These are phyloP conservation scores for Kluyveromyces marxianus DNA, from an alignment of 1,139 yeast genomes.

Conservation along the genomic window DNA sequence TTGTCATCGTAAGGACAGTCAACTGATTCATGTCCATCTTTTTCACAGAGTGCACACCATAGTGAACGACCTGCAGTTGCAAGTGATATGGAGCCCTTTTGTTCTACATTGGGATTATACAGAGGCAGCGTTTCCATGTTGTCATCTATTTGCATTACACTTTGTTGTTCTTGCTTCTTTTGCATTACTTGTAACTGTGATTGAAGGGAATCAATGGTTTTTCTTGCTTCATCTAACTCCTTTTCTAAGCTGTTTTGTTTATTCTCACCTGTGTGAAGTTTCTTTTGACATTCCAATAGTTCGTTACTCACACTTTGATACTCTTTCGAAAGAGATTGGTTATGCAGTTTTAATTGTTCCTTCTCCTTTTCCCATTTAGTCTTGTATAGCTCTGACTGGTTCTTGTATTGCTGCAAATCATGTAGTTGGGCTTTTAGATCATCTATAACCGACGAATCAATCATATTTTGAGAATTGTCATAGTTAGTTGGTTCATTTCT, in stretches of 20 bases:
- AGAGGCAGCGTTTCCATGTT: conserved; percentile 42
- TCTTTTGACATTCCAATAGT: conserved; percentile 11
- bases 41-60: conserved; percentile 93
- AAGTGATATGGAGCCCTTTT: conserved; percentile 35
- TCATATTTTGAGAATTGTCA: neutral
- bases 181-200: conserved; percentile 7
- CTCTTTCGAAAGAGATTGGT: conserved; percentile 24
- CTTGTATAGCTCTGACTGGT: conserved; percentile 13
- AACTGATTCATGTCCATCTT: conserved; percentile 77
- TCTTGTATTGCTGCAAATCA: conserved; percentile 11
- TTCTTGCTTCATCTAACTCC: conserved; percentile 16
- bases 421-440: conserved; percentile 13
- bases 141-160: conserved; percentile 8
- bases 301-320: conserved; percentile 19
- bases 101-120: conserved; percentile 40
- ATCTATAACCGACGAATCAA: conserved; percentile 2
- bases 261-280: conserved; percentile 15
- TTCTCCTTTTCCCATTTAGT: conserved; percentile 26
- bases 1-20: conserved; percentile 54
- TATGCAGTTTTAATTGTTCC: conserved; percentile 24
- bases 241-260: conserved; percentile 12
- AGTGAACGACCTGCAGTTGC: conserved; percentile 66
- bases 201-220: conserved; percentile 12
- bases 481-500: neutral
- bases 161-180: conserved; percentile 10